These are phyloP conservation scores for Obelidium mucronatum DNA, from an alignment of 192 early-diverging fungal genomes.

Conservation along the genomic window DNA sequence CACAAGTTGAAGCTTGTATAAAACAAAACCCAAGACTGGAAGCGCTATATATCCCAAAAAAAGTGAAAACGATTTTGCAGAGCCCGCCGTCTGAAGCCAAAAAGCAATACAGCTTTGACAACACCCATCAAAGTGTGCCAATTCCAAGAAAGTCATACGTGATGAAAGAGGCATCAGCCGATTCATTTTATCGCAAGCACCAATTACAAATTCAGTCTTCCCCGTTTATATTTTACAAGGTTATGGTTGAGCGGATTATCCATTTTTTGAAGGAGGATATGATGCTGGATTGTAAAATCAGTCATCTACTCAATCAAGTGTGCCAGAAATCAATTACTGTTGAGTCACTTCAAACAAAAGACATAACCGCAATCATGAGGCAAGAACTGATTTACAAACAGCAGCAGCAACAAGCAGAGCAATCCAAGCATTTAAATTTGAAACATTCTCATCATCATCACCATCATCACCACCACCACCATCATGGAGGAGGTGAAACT, in stretches of 20 bases:
- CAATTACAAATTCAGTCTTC: neutral
- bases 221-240: slow-evolving; percentile 3
- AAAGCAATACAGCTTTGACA: no score
- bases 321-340: no score
- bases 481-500: no score
- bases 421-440: no score
- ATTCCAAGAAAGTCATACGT: neutral
- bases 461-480: no score
- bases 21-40: slow-evolving; percentile 16
- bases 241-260: neutral
- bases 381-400: no score
- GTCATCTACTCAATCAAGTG: neutral
- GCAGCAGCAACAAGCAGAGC: no score
- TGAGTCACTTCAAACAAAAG: no score
- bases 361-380: no score
- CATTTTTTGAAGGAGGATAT: neutral
- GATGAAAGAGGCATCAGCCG: neutral
- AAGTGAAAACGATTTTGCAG: neutral
- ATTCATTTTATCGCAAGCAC: neutral
- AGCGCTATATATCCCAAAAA: neutral
- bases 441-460: no score
- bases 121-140: no score
- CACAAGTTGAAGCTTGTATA: slow-evolving; percentile 14
- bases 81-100: no score
- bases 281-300: neutral